Conservation (phyloP, 1,284 basidiomycete genomes). For the Afroboletus lepidellus region DNA sequence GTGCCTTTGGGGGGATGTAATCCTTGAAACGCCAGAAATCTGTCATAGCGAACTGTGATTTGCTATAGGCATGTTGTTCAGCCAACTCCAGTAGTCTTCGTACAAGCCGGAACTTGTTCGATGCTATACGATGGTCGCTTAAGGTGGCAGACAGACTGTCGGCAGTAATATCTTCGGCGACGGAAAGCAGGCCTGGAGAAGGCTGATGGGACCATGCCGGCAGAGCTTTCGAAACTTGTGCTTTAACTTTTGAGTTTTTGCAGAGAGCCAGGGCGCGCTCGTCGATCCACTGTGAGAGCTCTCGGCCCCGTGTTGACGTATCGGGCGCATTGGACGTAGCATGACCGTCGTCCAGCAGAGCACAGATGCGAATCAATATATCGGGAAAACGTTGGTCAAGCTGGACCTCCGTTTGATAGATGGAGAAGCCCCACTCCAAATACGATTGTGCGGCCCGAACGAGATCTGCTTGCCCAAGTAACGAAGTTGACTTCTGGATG, state of each 20-base stretch:
- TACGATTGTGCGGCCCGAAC: conserved; percentile 69
- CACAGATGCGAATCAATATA: conserved; percentile 62
- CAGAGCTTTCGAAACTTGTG: conserved; percentile 54
- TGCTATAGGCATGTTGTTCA: conserved; percentile 36
- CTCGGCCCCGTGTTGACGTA: conserved; percentile 38
- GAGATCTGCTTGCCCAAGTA: conserved; percentile 72
- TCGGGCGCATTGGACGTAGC: conserved; percentile 31
- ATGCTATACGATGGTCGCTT: conserved; percentile 51
- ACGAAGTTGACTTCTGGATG: conserved; percentile 62
- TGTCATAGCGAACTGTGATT: conserved; percentile 48
- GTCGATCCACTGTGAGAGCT: conserved; percentile 67
- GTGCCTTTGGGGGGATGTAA: conserved; percentile 54
- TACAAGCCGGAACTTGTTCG: conserved; percentile 76
- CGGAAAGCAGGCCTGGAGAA: conserved; percentile 41
- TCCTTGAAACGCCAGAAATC: conserved; percentile 85
- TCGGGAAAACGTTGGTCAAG: conserved; percentile 58
- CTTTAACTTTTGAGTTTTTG: conserved; percentile 37
- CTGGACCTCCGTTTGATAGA: conserved; percentile 40
- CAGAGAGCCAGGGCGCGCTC: conserved; percentile 45
- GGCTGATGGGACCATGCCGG: conserved; percentile 71
- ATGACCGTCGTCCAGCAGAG: conserved; percentile 52
- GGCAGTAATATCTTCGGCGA: conserved; percentile 45
- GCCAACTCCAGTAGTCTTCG: conserved; percentile 55
- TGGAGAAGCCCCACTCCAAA: conserved; percentile 71
- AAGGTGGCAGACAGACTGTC: conserved; percentile 53